Evolutionary conservation across 129 eudicot species (phyloP).

Genomic region (Cynara cardunculus): DNA sequence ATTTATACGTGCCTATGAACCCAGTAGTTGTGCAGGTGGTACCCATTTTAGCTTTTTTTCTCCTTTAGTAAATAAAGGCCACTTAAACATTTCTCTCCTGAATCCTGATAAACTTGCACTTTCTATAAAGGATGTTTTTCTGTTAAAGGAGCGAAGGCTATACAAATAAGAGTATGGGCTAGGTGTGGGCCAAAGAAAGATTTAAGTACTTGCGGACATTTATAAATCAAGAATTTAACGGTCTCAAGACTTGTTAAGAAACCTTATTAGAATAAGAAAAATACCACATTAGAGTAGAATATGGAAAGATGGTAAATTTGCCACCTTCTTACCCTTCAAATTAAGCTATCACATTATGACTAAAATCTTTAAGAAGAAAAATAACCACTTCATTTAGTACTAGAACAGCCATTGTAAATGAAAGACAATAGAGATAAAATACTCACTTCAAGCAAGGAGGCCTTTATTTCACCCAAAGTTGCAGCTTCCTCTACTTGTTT

Average conservation of each 20-base stretch:
- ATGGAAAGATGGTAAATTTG: neutral
- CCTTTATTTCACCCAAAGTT: conserved; percentile 54
- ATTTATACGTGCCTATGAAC: neutral
- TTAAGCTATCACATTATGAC: neutral
- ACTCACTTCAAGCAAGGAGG: conserved; percentile 78
- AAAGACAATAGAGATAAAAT: neutral
- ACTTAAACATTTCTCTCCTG: neutral
- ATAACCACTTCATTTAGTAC: neutral
- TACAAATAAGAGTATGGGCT: neutral
- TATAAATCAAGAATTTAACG: neutral
- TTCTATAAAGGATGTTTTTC: neutral
- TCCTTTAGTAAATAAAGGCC: no score
- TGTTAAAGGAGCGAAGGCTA: neutral
- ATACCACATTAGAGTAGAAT: neutral
- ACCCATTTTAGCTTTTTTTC: neutral
- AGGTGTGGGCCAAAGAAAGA: neutral
- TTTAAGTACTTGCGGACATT: neutral
- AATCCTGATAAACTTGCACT: neutral
- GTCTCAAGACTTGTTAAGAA: neutral
- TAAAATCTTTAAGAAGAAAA: neutral
- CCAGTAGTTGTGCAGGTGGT: neutral
- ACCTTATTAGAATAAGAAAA: neutral
- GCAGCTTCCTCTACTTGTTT: conserved; percentile 67
- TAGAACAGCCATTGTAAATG: neutral
- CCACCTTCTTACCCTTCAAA: neutral